Base-by-base conservation (phyloP, 495 filamentous ascomycete species). In the Elasticomyces elasticus region DNA sequence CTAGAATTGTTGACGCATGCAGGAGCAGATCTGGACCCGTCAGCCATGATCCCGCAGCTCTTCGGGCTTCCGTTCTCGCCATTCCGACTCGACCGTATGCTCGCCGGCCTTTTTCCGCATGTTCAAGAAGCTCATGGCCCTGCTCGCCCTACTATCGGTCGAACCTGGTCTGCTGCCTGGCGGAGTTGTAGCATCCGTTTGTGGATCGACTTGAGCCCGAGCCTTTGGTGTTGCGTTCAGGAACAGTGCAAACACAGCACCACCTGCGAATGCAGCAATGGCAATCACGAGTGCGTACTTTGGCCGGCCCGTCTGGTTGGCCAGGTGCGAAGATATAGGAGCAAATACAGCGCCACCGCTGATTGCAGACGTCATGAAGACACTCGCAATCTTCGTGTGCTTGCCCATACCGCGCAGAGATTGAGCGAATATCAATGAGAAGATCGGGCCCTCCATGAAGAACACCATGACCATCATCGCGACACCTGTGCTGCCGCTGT, bases 41-140 rank as follows among this genome's bases (percentile, higher is more conserved):
- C 24, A 49, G 2, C n/a, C 45, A 30, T 30, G 45, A 49, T 49
- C 24, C 2, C n/a, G 24, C n/a, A 31, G 22, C 28, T 46, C 53
- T 23, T 41, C 44, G 4, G 27, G 37, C 53, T 55, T 55, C 28
- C 45, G 24, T 31, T 55, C 53, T 24, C 24, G 20, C 53, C 53
- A 55, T 38, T 55, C 53, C 1, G 31, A 15, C 23, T 30, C 37
- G 12, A 26, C 25, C 31, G 45, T 3, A 5, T 30, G 12, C 17
- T 31, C 35, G 6, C 35, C 48, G 26, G 5, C 35, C 30, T 57
- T 57, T 40, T 52, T 57, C 7, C 48, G 25, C n/a, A 51, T 44
- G 22, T 76, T 94, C 35, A 95, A 94, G 83, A 95, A 95, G 80
- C 80, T 95, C 72, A 92, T 89, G 72, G 87, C 89, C 50, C 89